A percentile compares a stretch with the other conserved stretches of the same genome.
phyloP scores from a whole-genome alignment of 2,329 filamentous ascomycete species.

The Pezicula carpinea region DNA sequence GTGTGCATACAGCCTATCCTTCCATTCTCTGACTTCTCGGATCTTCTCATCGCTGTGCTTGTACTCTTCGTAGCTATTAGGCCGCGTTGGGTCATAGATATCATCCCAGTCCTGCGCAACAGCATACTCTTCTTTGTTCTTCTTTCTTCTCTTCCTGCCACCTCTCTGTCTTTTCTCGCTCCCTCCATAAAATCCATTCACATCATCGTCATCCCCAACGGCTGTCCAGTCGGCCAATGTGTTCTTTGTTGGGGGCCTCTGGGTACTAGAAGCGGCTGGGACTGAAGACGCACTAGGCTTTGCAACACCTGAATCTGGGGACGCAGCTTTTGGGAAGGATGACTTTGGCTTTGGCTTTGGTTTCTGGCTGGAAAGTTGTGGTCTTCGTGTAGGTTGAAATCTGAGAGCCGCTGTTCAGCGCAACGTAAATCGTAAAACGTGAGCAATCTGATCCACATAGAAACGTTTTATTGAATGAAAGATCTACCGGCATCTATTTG shows the following conservation, averaged over 20 bases:
- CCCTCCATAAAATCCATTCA: slow-evolving; percentile 55
- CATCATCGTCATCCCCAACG: slow-evolving; percentile 75
- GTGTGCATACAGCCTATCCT: slow-evolving; percentile 72
- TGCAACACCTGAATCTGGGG: slow-evolving; percentile 19
- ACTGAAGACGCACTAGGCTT: slow-evolving; percentile 25
- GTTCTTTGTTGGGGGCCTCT: slow-evolving; percentile 51
- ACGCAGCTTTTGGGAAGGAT: slow-evolving; percentile 45
- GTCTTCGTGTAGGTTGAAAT: slow-evolving; percentile 82
- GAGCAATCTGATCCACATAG: slow-evolving; percentile 37
- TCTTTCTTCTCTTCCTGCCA: slow-evolving; percentile 61
- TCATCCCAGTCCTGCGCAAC: slow-evolving; percentile 77
- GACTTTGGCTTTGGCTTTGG: slow-evolving; percentile 59
- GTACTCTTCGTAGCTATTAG: slow-evolving; percentile 82
- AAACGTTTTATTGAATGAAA: slow-evolving; percentile 26
- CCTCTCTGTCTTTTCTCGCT: slow-evolving; percentile 64
- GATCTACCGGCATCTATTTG: slow-evolving; percentile 55
- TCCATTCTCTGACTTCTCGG: slow-evolving; percentile 79
- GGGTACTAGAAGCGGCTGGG: slow-evolving; percentile 24
- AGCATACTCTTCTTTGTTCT: slow-evolving; percentile 62
- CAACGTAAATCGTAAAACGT: slow-evolving; percentile 32
- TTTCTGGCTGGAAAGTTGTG: slow-evolving; percentile 59
- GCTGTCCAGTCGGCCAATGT: slow-evolving; percentile 78
- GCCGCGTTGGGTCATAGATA: slow-evolving; percentile 78
- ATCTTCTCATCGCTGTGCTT: slow-evolving; percentile 79
- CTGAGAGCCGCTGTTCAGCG: slow-evolving; percentile 56